Evolutionary conservation across 2,329 filamentous ascomycete genomes (phyloP), one percentile per base, ranked within the genome.

Genomic region (Xylaria arbuscula): DNA sequence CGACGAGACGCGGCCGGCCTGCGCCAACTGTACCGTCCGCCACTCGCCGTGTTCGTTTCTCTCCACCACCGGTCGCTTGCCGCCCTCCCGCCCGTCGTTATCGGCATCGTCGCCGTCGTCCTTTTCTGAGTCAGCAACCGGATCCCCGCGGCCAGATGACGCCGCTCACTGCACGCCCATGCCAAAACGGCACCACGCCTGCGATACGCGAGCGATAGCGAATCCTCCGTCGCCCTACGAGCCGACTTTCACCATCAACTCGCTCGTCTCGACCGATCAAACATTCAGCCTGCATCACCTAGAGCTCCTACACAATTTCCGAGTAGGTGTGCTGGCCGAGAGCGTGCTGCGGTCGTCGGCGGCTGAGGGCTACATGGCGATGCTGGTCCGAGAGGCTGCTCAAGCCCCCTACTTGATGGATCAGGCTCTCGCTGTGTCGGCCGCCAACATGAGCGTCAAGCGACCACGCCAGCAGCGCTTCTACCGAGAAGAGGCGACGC

Each of bases 391-490:
- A 17, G 75, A 78, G 57, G 78, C 79, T 9, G 68, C 79, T 7
- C 72, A 76, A 36, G 76, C 77, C 2, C 84, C 82, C 1, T 86
- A 83, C 62, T 78, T 85, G 3, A 80, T 86, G 69, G 83, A 86
- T 64, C 79, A 84, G 70, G 55, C 85, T 5, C 79, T 86, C 11
- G 84, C 83, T 47, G 70, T 84, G 55, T 78, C 83, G 13, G 83
- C 84, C 4, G 76, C 83, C 2, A 83, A 86, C 64, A 70, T 78
- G 55, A 80, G 79, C 64, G 78, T 74, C 2, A 70, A 78, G 2
- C 74, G 75, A 5, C 59, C 73, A 15, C 48, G 72, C 24, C 54
- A 66, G n/a, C 32, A 15, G 34, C 22, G 24, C 10, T 64, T 70
- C 58, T 74, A 72, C 22, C 65, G 22, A 34, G 53, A 64, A 34